These are phyloP conservation scores for Blastomyces parvus DNA, from an alignment of 2,329 filamentous ascomycete genomes.

Conservation along the genomic window DNA sequence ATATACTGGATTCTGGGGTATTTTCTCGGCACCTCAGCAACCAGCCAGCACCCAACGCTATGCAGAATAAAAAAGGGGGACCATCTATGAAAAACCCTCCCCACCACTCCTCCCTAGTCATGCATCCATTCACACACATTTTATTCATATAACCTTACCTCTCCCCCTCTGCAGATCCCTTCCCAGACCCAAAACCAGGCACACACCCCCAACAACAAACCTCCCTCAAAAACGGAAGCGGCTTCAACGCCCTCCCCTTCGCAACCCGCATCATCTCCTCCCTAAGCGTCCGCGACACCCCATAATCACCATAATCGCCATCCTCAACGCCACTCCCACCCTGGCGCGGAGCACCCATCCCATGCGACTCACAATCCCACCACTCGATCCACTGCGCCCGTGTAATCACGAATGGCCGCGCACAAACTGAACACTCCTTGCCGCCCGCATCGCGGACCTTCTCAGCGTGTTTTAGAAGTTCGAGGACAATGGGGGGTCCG, in stretches of 20 bases:
- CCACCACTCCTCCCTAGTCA: background rate
- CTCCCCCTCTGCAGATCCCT: background rate
- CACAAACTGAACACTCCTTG: slow-evolving; percentile 33
- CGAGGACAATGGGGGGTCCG: slow-evolving; percentile 28
- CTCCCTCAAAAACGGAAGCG: slow-evolving; percentile 33
- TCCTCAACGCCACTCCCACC: background rate
- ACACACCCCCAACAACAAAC: slow-evolving; percentile 35
- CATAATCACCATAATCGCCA: slow-evolving; percentile 26
- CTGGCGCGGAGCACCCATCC: slow-evolving; percentile 26
- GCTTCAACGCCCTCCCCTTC: slow-evolving; percentile 24
- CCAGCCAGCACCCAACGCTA: background rate
- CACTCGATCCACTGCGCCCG: slow-evolving; percentile 37
- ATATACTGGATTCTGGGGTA: background rate
- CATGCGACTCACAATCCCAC: slow-evolving; percentile 28
- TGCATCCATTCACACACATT: too few relatives aligned
- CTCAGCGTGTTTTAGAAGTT: slow-evolving; percentile 28
- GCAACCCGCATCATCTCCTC: slow-evolving; percentile 23
- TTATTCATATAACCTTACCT: background rate
- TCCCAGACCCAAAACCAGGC: background rate
- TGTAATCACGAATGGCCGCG: slow-evolving; percentile 32
- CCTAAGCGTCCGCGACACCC: slow-evolving; percentile 15
- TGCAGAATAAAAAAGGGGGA: background rate
- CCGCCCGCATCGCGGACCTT: slow-evolving; percentile 31
- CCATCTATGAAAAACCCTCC: too few relatives aligned
- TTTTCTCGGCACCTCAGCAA: background rate